Evolutionary conservation across 2,329 filamentous ascomycete species (phyloP), one percentile per base, ranked within the genome.

Genomic region (Fusarium pseudograminearum): DNA sequence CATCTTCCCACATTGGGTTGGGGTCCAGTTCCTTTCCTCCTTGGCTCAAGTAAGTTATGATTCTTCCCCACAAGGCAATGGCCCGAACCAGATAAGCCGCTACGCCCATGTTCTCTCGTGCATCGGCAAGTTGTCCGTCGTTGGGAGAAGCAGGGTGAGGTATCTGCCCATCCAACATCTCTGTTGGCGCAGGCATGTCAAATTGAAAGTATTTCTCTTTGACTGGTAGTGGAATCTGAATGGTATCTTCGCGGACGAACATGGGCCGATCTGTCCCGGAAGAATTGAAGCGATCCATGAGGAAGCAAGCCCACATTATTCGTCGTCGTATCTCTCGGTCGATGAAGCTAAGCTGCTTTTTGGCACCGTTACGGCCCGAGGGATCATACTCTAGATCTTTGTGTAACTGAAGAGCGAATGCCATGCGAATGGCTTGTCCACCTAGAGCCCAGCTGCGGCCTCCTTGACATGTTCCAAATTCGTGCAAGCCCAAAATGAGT

Each of bases 241-340:
- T 87, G 57, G 93, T 93, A 70, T 96, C 93, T 78, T 98, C 94
- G 70, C 93, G 91, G 57, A 97, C 91, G 72, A 98, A 97, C 55
- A 93, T 93, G 22, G 96, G 96, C 38, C 95, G 87, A 74, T 98
- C 94, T 4, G 93, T 97, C 3, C 96, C 95, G 2, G 94, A 98
- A 1, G 95, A 98, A 80, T 97, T 98, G 83, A 98, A 98, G 1
- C 95, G 90, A 78, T 99, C 96, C 94, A 98, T 98, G 59, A 98
- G 80, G 76, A 97, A 97, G 77, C 95, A 98, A 15, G 94, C 93
- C 96, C 96, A 99, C 95, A 99, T 98, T 4, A 94, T 96, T 59
- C 96, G 88, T 71, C 96, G 85, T 64, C 96, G 88, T 56, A 98
- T 98, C 78, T 99, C 96, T 30, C 93, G 91, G 78, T 98, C 96